Evolutionary conservation across 2,329 filamentous ascomycete species (phyloP), one percentile per base, ranked within the genome.

Genomic region (Ciborinia camelliae): DNA sequence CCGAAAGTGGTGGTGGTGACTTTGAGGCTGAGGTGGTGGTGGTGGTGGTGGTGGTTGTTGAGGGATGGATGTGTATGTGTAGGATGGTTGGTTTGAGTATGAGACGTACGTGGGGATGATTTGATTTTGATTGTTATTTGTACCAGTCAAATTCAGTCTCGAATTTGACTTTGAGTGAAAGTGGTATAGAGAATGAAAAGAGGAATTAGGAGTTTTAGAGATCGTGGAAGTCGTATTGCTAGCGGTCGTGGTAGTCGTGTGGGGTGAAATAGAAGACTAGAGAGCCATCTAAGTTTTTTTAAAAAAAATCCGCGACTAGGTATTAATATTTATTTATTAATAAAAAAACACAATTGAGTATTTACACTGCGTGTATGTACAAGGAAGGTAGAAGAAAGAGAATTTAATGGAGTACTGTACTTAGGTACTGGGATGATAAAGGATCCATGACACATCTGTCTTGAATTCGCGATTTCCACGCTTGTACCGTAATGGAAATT

Each of bases 271-370:
- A 47, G 63, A 63, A 45, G 57, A 55, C 55, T 51, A 61, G 61
- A 62, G 62, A 58, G 67, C 65, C 62, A 67, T 68, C 65, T 63
- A 68, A 62, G 62, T 14, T 12, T 32, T 51, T 41, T 26, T 60
- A 62, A n/a, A n/a, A n/a, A n/a, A n/a, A 37, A 23, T 45, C 30
- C 35, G 26, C 15, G 23, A 20, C 62, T 48, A 60, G 20, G 20
- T 47, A 47, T 2, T 41, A 41, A 52, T 52, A 20, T 32, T 23
- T 37, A 37, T n/a, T 48, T n/a, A n/a, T 28, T 58, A 30, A 59
- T 26, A 14, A 60, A 47, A 37, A 20, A 12, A 50, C n/a, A 59
- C 20, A 9, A 32, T 45, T 32, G n/a, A n/a, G n/a, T n/a, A n/a
- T n/a, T n/a, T 32, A 15, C 23, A 45, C 39, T 3, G 39, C 26